A percentile compares a stretch with the other conserved stretches of the same genome.
Evolutionary conservation across 1,139 yeast species (phyloP).

Genomic region (Scheffersomyces illinoinensis): DNA sequence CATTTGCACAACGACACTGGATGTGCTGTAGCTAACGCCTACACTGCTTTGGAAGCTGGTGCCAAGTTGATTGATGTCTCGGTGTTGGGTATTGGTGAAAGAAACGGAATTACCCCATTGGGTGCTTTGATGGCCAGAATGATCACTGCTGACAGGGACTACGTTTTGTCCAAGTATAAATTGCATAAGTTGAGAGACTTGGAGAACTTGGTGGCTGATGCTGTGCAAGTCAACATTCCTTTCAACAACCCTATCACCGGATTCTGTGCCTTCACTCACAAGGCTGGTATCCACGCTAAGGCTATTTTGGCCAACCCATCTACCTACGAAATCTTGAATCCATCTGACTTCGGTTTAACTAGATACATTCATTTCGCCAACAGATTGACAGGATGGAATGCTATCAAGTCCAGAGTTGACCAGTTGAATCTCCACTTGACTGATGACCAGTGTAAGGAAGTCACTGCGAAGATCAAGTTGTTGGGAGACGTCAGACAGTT

Average conservation of each 20-base stretch:
- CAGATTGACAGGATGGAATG: conserved; percentile 59
- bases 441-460: conserved; percentile 59
- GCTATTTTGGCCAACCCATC: conserved; percentile 63
- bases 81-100: conserved; percentile 60
- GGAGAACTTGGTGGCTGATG: conserved; percentile 59
- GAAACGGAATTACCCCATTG: conserved; percentile 61
- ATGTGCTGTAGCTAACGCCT: conserved; percentile 62
- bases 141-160: conserved; percentile 61
- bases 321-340: conserved; percentile 57
- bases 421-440: conserved; percentile 49
- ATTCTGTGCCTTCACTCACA: conserved; percentile 63
- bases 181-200: conserved; percentile 55
- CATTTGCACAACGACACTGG: conserved; percentile 66
- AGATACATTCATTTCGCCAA: conserved; percentile 61
- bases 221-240: conserved; percentile 58
- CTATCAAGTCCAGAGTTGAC: conserved; percentile 49
- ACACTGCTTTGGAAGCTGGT: conserved; percentile 63
- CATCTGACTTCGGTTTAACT: conserved; percentile 58
- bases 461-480: conserved; percentile 53
- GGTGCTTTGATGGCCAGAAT: conserved; percentile 66
- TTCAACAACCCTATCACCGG: conserved; percentile 64
- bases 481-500: conserved; percentile 57
- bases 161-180: conserved; percentile 57
- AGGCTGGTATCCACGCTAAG: conserved; percentile 63
- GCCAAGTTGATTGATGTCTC: conserved; percentile 59